Base-by-base conservation (phyloP, 1,139 yeast species). In the Insectozyma bohioensis region DNA sequence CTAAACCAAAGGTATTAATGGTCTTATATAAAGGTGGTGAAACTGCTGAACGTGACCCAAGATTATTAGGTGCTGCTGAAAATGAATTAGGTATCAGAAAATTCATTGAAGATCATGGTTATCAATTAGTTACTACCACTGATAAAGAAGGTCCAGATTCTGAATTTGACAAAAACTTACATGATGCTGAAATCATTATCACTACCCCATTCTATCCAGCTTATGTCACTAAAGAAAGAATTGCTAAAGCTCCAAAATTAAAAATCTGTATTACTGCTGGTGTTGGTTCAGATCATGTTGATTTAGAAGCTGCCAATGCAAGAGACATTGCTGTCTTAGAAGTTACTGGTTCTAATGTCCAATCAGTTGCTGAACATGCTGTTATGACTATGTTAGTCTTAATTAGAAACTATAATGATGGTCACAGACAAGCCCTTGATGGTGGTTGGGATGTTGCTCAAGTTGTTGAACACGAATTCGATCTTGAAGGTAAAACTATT, bases 201-300 rank as follows among this genome's bases (percentile, higher is more conserved):
- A 80, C 92, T 33, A 83, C 92, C 15, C 95, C 95, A 4, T 85
- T 85, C 70, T 86, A 75, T 64, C 95, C 95, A 6, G 94, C 83
- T 20, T 85, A 85, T 59, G 67, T 85, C 52, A 77, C 82, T 34
- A 66, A 67, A 39, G 81, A 78, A 48, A 70, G 94, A 49, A 70
- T 85, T 44, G 78, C 62, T 33, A 75, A 76, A 53, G 92, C 94
- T 31, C 80, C 80, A 53, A 83, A 84, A 42, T 72, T 85, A 60
- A 84, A 83, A 64, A 56, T 81, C 38, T 71, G 83, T 43, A 67
- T 84, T 48, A 85, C 92, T 33, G 94, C 94, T 6, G 95, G 94
- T 46, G 90, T 85, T 41, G 95, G 95, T 6, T 80, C 87, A 9
- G 95, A 85, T 56, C 94, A 85, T 58, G 68, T 84, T 43, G 94